Percentiles rank a stretch among this genome's conserved stretches.
These are phyloP conservation scores for Colletotrichum echinochloae DNA, from an alignment of 2,329 filamentous ascomycete genomes.

Conservation along the genomic window DNA sequence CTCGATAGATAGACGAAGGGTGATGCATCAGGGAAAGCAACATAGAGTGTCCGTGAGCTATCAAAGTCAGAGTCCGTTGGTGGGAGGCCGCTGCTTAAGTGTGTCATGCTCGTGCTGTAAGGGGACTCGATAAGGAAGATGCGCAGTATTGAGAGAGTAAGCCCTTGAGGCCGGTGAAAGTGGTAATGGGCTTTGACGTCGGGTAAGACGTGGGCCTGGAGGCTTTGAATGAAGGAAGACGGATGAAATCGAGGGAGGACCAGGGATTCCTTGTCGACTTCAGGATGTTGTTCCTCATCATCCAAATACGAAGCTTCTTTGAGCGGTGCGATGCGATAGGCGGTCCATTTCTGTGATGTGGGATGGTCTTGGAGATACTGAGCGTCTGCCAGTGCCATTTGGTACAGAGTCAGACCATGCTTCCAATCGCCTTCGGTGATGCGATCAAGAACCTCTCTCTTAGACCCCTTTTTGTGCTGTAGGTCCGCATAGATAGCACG, in stretches of 20 bases:
- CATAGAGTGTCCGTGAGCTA: slow-evolving; percentile 77
- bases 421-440: slow-evolving; percentile 78
- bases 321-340: slow-evolving; percentile 69
- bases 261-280: slow-evolving; percentile 60
- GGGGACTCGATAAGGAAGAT: slow-evolving; percentile 85
- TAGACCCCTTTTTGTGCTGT: slow-evolving; percentile 69
- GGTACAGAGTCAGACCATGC: slow-evolving; percentile 72
- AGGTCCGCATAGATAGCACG: slow-evolving; percentile 72
- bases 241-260: slow-evolving; percentile 80
- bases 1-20: slow-evolving; percentile 78
- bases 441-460: slow-evolving; percentile 72
- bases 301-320: slow-evolving; percentile 53
- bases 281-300: slow-evolving; percentile 50
- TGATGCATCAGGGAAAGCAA: slow-evolving; percentile 85
- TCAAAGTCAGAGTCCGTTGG: slow-evolving; percentile 63
- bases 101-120: slow-evolving; percentile 69
- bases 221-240: slow-evolving; percentile 80
- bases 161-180: slow-evolving; percentile 75
- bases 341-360: slow-evolving; percentile 72
- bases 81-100: slow-evolving; percentile 49
- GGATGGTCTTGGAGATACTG: slow-evolving; percentile 75
- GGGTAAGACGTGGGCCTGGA: slow-evolving; percentile 80
- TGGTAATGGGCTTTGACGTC: slow-evolving; percentile 88
- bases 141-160: slow-evolving; percentile 80
- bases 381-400: slow-evolving; percentile 76